Evolutionary conservation across 306 rosid species (phyloP), one percentile per base, ranked within the genome.

Genomic region (Acacia acuminata): DNA sequence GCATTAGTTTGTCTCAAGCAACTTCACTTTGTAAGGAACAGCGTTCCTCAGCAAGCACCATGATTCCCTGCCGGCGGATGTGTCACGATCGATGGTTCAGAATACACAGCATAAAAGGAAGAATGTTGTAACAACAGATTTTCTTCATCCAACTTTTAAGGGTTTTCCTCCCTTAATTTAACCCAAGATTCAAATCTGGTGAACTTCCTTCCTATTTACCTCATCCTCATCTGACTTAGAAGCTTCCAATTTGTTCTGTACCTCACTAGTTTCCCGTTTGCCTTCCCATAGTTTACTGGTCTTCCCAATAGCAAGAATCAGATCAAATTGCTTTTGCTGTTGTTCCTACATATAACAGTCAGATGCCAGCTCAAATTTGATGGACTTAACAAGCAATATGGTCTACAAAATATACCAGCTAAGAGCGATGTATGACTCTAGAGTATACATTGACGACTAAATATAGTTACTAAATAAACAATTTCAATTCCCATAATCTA

Each of bases 241-340:
- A 34, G n/a, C 65, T 50, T 81, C 90, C 67, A 68, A 76, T 71
- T 82, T 79, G 22, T 77, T 64, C 70, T 64, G 87, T 75, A 79
- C 89, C 75, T 84, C 84, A 44, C 78, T 71, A 19, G 25, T 79
- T 50, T 81, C 84, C 53, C 47, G 87, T 86, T 77, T 90, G 71
- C 90, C 87, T 76, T 90, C 96, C 87, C 89, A 85, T 36, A 91
- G 86, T 75, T 94, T 94, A 74, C 88, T 75, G 20, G 80, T 86
- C 86, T 92, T 94, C 72, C 84, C 96, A 42, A 96, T 84, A 4
- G 97, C 96, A 71, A 96, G 87, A 85, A 96, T 92, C 78, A 96
- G 87, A 80, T 92, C 98, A 47, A 96, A 92, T 76, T 96, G 98
- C 78, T 91, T 96, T 71, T 81, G 92, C 82, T 96, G 98, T 82